These are phyloP conservation scores for Pichia sp. DNA, from an alignment of 1,139 yeast species.

Conservation along the genomic window DNA sequence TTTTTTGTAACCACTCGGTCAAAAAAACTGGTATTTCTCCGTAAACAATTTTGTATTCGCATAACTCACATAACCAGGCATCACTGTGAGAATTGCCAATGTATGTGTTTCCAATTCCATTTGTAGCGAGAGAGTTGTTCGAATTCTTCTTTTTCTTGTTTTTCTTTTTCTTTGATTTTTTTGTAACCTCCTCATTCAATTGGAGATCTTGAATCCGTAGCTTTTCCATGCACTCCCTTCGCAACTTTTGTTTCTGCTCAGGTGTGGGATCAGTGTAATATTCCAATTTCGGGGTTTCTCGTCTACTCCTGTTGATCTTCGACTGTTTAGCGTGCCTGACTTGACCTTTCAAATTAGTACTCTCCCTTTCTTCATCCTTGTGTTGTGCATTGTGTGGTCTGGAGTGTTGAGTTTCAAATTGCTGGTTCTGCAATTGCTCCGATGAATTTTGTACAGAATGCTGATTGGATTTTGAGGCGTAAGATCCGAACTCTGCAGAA, in stretches of 20 bases:
- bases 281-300: neutral
- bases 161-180: conserved; percentile 13
- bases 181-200: neutral
- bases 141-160: conserved; percentile 17
- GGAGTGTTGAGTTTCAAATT: neutral
- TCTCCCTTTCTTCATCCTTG: neutral
- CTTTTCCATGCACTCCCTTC: conserved; percentile 10
- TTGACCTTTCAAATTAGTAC: neutral
- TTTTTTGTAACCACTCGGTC: conserved; percentile 45
- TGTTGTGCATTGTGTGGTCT: neutral
- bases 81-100: conserved; percentile 5
- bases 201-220: conserved; percentile 6
- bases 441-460: neutral
- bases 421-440: neutral
- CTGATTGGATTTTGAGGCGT: neutral
- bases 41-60: conserved; percentile 57
- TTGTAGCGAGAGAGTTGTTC: neutral
- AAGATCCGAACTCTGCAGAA: neutral
- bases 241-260: conserved; percentile 11
- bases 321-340: neutral
- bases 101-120: neutral
- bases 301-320: neutral
- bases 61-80: conserved; percentile 46
- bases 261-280: conserved; percentile 6
- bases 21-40: conserved; percentile 48